Conservation (phyloP, 2,329 filamentous ascomycete species). For the Thelonectria blattea region DNA sequence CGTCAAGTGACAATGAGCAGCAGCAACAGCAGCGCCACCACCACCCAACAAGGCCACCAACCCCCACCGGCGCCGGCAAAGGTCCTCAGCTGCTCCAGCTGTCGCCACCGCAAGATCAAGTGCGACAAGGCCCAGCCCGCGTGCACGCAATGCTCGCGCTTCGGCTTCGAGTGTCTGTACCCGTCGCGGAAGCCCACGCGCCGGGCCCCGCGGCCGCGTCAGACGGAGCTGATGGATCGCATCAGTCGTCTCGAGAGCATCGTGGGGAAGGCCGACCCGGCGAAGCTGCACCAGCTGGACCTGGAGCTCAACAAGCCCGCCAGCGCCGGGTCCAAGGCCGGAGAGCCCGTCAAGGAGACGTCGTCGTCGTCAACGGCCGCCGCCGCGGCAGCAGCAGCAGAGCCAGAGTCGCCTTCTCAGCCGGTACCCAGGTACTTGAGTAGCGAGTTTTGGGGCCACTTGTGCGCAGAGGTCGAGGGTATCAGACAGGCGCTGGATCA, state of each 20-base stretch:
- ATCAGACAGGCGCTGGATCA: slow-evolving; percentile 52
- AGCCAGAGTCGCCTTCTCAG: slow-evolving; percentile 21
- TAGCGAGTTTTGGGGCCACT: slow-evolving; percentile 51
- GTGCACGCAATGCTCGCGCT: slow-evolving; percentile 59
- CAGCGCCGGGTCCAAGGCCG: background rate
- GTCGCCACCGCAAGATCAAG: slow-evolving; percentile 67
- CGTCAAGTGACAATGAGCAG: slow-evolving; percentile 28
- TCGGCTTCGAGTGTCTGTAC: slow-evolving; percentile 54
- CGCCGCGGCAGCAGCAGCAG: slow-evolving; percentile 4
- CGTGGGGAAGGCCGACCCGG: slow-evolving; percentile 50
- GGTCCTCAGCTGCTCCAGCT: slow-evolving; percentile 63
- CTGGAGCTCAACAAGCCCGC: slow-evolving; percentile 18
- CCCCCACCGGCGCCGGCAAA: slow-evolving; percentile 31
- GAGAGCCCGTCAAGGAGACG: slow-evolving; percentile 17
- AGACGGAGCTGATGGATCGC: slow-evolving; percentile 52
- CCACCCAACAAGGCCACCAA: slow-evolving; percentile 18
- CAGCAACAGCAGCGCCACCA: too few relatives aligned
- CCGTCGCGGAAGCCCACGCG: slow-evolving; percentile 52
- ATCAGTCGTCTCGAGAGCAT: slow-evolving; percentile 53
- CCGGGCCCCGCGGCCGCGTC: slow-evolving; percentile 48
- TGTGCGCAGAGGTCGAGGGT: slow-evolving; percentile 53
- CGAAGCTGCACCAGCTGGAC: slow-evolving; percentile 36
- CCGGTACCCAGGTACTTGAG: slow-evolving; percentile 48
- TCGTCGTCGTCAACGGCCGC: too few relatives aligned
- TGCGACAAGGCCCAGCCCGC: slow-evolving; percentile 61